Base-by-base conservation (phyloP, 164 flowering plant genomes). In the Tetrastigma voinierianum region DNA sequence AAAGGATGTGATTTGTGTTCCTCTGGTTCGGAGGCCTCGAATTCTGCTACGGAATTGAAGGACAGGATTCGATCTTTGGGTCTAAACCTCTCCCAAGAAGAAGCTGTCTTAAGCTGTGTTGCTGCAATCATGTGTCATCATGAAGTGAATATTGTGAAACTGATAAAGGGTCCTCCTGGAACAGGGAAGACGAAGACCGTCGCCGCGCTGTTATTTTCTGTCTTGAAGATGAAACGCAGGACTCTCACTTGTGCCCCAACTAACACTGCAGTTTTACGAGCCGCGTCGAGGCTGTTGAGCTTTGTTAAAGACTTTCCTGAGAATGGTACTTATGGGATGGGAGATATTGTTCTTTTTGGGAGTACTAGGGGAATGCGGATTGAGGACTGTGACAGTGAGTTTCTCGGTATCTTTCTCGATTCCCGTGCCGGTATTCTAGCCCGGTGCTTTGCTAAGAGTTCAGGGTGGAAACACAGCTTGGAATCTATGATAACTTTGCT, bases 121-220 rank as follows among this genome's bases (percentile, higher is more conserved):
- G 64, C 44, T 9, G 17, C 64, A 25, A 72, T 57, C 44, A 52
- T 54, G 9, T 81, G 86, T 57, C 10, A 20, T 32, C 83, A 81
- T 57, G 51, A 51, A n/a, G n/a, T n/a, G 25, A 73, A 49, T 52
- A 65, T 53, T 0, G 74, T 86, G 6, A 73, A 81, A 69, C 72
- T 86, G 14, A 81, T 84, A 40, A 82, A 86, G 86, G 88, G 90
- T 2, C 90, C 90, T 40, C 88, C 90, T 0, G 88, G 90, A 21
- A 84, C 90, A 1, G 90, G 90, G 44, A 86, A 86, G 61, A 86
- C 90, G 16, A 84, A 74, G 25, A 86, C 83, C 1, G 65, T 77
- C 5, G 68, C 65, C 46, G 10, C 73, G 5, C 40, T 84, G 13
- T 66, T 84, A 20, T 78, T 65, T 69, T 60, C 68, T 13, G 71